Evolutionary conservation across 1,284 basidiomycete genomes (phyloP), one percentile per base, ranked within the genome.

Genomic region (Rhodotorula sp.): DNA sequence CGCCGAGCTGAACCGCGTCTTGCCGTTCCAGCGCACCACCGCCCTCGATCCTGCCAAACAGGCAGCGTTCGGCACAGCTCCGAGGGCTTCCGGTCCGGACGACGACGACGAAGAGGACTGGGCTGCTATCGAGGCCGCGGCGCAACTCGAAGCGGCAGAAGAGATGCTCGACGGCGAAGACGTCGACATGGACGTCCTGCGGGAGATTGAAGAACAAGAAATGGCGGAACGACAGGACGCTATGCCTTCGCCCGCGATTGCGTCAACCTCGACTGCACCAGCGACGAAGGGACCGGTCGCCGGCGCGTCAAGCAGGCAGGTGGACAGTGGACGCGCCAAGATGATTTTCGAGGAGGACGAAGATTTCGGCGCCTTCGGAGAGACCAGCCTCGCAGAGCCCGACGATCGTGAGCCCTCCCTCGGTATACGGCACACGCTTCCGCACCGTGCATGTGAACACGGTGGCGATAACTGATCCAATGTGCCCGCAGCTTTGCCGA

Each of bases 301-400:
- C 34, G 18, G 47, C 56, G 7, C 12, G 49, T 12, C 16, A 67
- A 69, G 58, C n/a, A 29, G 59, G 59, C 46, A 69, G 67, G 39
- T 1, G 8, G 39, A 12, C 8, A 10, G 39, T 39, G 39, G 39
- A 39, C 34, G 54, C n/a, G 15, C 65, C 43, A 59, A 34, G 46
- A 65, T 64, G 58, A 15, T 61, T 0, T 61, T 74, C 8, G 64
- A 67, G 56, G 68, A 62, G 43, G 71, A 73, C 10, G 68, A 70
- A 23, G 48, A 49, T 20, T 49, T 49, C 48, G 48, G 48, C 23
- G 48, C 23, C 14, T 49, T 34, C 31, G 18, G 15, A 58, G 20
- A 29, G 56, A 29, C 56, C 1, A 39, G 39, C 8, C 39, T 10
- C 39, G 39, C 6, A 39, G 39, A 39, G 39, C 39, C 39, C 39